Evolutionary conservation across 2,329 filamentous ascomycete genomes (phyloP), one percentile per base, ranked within the genome.

Genomic region (Fonsecaea nubica): DNA sequence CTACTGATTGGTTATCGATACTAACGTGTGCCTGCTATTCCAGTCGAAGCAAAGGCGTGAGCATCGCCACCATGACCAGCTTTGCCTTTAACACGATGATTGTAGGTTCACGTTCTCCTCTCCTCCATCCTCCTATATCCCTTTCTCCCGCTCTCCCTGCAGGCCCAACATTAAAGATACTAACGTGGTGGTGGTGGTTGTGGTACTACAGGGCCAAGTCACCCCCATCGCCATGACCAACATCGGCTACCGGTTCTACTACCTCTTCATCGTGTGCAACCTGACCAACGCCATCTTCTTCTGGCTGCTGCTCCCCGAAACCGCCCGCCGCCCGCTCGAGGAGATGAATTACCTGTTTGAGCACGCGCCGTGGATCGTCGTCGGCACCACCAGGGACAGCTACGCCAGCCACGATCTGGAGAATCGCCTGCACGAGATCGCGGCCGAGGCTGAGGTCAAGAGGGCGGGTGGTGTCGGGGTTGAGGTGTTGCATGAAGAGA

Each of bases 1-100:
- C n/a, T n/a, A n/a, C n/a, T n/a, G n/a, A n/a, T n/a, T n/a, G n/a
- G n/a, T n/a, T n/a, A n/a, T n/a, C n/a, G n/a, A n/a, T 45, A 21
- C 45, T 50, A 18, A 50, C 18, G 5, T 40, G n/a, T 10, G 7
- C 10, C 3, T 48, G 4, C 4, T 10, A 2, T 3, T 50, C 18
- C 45, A 50, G 45, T 0, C 85, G 91, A 45, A 84, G 87, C 61
- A 92, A 92, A 80, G 90, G 90, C 72, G 90, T 93, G 1, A 89
- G 88, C 1, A 87, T 92, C 68, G 89, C 89, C 0, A 90, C 88
- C 4, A 92, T 92, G 89, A 83, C 81, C 0, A 87, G 84, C 10
- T 92, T 90, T 76, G 90, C 90, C 1, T 92, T 91, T 80, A 92
- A 91, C 79, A 91, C 89, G 35, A 87, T 92, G 85, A 91, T 92